Percentiles rank a stretch among this genome's conserved stretches.
These are phyloP conservation scores for Bacidia rubella DNA, from an alignment of 495 filamentous ascomycete genomes.

Conservation along the genomic window DNA sequence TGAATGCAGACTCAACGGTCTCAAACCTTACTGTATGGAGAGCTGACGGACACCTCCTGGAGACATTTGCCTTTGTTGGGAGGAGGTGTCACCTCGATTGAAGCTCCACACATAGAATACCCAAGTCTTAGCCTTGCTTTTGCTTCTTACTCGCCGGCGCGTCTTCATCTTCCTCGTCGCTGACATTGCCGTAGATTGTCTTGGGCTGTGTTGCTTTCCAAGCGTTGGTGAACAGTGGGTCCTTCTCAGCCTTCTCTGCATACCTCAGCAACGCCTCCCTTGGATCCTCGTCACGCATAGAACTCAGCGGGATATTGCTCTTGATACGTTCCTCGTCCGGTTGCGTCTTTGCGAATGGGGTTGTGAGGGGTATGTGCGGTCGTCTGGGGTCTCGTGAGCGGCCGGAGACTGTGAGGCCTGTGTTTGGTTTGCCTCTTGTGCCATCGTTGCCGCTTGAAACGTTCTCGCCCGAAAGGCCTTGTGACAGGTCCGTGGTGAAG, in stretches of 20 bases:
- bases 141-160: constrained; percentile 55
- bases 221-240: constrained; percentile 85
- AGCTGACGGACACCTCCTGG: no score
- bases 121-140: constrained; percentile 20
- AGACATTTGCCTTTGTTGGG: no score
- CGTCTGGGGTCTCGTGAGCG: constrained; percentile 63
- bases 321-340: constrained; percentile 83
- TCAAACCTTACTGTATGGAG: no score
- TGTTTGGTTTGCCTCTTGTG: constrained; percentile 39
- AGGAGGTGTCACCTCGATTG: no score
- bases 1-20: no score
- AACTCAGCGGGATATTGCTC: constrained; percentile 74
- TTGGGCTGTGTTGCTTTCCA: constrained; percentile 89
- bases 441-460: constrained; percentile 55
- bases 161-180: constrained; percentile 71
- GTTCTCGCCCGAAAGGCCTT: constrained; percentile 69
- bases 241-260: constrained; percentile 83
- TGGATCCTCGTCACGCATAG: constrained; percentile 96
- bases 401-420: constrained; percentile 69
- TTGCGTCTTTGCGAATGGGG: constrained; percentile 82
- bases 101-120: no score
- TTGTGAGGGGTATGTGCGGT: constrained; percentile 69
- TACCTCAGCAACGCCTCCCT: constrained; percentile 89
- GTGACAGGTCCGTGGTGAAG: constrained; percentile 65
- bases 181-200: constrained; percentile 83